A percentile compares a stretch with the other conserved stretches of the same genome.
phyloP scores from a whole-genome alignment of 169 alveolate genomes.

The Eimeria acervulina region DNA sequence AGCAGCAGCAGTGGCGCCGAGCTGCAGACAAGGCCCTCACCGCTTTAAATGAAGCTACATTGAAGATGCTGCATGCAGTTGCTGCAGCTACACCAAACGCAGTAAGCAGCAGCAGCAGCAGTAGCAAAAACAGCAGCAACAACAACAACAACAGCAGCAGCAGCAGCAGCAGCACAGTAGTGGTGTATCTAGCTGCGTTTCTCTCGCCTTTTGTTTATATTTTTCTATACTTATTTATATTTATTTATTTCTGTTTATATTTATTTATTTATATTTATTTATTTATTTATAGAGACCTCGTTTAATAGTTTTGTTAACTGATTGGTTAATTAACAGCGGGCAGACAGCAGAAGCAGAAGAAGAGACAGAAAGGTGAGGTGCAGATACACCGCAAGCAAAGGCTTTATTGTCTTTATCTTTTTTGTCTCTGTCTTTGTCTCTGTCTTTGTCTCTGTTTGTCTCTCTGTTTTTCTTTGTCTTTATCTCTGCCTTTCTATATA shows the following conservation, averaged over 20 bases:
- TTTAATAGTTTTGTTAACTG: background rate
- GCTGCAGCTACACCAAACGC: slow-evolving; percentile 38
- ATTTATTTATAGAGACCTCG: background rate
- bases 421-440: too few relatives aligned
- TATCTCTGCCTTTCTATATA: too few relatives aligned
- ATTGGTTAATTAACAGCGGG: background rate
- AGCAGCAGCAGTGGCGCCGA: background rate
- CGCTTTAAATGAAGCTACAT: background rate
- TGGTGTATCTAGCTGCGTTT: background rate
- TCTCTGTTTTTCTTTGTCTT: too few relatives aligned
- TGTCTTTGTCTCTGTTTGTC: too few relatives aligned
- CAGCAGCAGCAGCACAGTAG: background rate
- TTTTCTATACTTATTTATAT: too few relatives aligned
- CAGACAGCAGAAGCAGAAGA: background rate
- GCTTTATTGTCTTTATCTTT: background rate
- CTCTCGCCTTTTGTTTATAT: too few relatives aligned
- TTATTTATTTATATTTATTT: background rate
- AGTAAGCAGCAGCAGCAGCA: slow-evolving; percentile 53
- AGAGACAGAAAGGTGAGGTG: slow-evolving; percentile 5
- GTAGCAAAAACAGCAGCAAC: slow-evolving; percentile 18
- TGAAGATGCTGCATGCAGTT: background rate
- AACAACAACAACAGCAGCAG: slow-evolving; percentile 12
- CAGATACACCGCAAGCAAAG: background rate
- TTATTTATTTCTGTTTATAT: too few relatives aligned
- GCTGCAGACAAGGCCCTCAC: background rate